Conservation (phyloP, 2,329 filamentous ascomycete genomes). For the Thermoascus crustaceus region DNA sequence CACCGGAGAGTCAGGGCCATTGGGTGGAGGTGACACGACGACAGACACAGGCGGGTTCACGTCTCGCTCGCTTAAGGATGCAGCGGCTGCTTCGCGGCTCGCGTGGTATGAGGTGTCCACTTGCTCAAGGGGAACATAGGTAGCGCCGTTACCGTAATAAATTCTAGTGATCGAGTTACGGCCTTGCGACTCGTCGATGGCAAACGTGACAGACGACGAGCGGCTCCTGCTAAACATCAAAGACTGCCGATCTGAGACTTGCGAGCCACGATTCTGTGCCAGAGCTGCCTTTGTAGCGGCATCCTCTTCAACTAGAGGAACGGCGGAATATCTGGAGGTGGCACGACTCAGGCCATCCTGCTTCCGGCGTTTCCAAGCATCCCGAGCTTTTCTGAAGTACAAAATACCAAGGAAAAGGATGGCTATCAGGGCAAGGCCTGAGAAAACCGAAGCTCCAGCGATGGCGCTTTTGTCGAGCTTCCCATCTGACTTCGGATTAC, state of each 20-base stretch:
- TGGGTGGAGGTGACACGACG: no score
- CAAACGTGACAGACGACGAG: constrained; percentile 17
- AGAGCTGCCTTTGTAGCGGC: constrained; percentile 12
- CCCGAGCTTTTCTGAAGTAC: constrained; percentile 14
- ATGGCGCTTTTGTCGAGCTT: constrained; percentile 12
- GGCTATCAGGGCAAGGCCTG: constrained; percentile 12
- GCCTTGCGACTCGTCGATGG: constrained; percentile 13
- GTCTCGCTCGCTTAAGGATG: no score
- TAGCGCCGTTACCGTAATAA: neutral
- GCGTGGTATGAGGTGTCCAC: constrained; percentile 3
- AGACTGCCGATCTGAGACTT: constrained; percentile 16
- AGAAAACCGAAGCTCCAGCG: constrained; percentile 17
- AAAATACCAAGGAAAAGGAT: constrained; percentile 16
- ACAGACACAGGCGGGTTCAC: no score
- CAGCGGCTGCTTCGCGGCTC: no score
- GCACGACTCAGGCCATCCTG: constrained; percentile 8
- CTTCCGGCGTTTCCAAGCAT: constrained; percentile 11
- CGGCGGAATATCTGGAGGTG: constrained; percentile 12
- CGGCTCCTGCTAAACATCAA: constrained; percentile 22
- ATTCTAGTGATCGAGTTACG: no score
- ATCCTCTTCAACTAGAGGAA: constrained; percentile 15
- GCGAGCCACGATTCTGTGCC: constrained; percentile 1
- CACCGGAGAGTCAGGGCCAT: no score
- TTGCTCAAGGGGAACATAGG: constrained; percentile 7
- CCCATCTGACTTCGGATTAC: neutral